Evolutionary conservation across 2,329 filamentous ascomycete species (phyloP).

Genomic region (Escovopsis weberi): DNA sequence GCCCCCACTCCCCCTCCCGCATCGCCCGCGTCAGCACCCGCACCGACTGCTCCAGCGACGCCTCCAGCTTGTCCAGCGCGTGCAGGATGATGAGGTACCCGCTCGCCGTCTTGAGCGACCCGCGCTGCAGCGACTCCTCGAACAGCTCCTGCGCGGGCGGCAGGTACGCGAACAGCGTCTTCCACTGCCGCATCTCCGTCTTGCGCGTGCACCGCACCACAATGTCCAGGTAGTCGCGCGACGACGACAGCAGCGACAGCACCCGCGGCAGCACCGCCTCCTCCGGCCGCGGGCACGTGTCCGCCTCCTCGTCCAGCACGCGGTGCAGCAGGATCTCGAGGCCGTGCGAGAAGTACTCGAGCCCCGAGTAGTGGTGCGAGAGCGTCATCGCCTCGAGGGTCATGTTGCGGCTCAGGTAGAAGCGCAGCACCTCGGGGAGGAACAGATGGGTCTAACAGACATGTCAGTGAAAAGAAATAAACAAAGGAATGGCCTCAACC

Average conservation of each 20-base stretch:
- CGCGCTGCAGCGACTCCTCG: slow-evolving; percentile 75
- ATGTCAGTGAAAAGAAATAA: not conserved
- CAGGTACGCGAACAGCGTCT: slow-evolving; percentile 80
- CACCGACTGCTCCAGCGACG: slow-evolving; percentile 63
- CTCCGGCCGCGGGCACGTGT: slow-evolving; percentile 48
- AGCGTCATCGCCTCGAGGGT: slow-evolving; percentile 69
- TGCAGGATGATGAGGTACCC: slow-evolving; percentile 94
- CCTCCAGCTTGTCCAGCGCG: slow-evolving; percentile 55
- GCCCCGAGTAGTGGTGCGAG: slow-evolving; percentile 69
- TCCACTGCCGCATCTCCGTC: slow-evolving; percentile 90
- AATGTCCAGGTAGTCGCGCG: slow-evolving; percentile 82
- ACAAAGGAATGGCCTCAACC: too few species aligned
- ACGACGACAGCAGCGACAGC: slow-evolving; percentile 51
- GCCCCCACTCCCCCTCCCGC: slow-evolving; percentile 77
- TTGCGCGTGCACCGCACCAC: slow-evolving; percentile 95
- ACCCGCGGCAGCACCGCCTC: slow-evolving; percentile 50
- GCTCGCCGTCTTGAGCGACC: slow-evolving; percentile 83
- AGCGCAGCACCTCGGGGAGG: slow-evolving; percentile 71
- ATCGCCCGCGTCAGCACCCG: slow-evolving; percentile 70
- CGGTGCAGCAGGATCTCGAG: slow-evolving; percentile 86
- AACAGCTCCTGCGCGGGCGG: slow-evolving; percentile 86
- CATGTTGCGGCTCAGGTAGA: slow-evolving; percentile 61
- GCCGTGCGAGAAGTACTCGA: slow-evolving; percentile 87
- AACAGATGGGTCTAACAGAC: slow-evolving; percentile 68
- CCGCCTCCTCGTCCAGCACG: slow-evolving; percentile 88